These are phyloP conservation scores for Cladosporium sp. DNA, from an alignment of 2,329 filamentous ascomycete species.

Conservation along the genomic window DNA sequence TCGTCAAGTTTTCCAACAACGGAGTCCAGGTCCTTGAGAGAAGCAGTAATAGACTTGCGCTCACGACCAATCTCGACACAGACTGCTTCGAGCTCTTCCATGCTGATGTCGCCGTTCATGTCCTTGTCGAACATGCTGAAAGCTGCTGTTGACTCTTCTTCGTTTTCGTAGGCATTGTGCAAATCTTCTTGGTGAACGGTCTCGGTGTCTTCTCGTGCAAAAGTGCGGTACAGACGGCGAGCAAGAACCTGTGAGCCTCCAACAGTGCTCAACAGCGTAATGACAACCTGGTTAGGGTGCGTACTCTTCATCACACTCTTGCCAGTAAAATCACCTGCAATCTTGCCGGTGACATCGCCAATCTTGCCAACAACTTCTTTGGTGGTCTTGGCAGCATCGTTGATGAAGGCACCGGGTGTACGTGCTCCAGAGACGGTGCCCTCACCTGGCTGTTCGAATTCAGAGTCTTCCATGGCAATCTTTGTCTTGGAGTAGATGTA, in stretches of 20 bases:
- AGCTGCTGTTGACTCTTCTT: conserved; percentile 84
- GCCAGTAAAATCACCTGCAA: conserved; percentile 91
- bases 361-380: conserved; percentile 75
- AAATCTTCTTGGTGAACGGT: conserved; percentile 78
- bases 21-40: conserved; percentile 90
- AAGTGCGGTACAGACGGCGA: conserved; percentile 83
- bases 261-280: conserved; percentile 72
- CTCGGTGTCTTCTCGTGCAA: conserved; percentile 72
- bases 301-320: conserved; percentile 65
- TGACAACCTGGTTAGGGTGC: conserved; percentile 81
- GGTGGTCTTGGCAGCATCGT: conserved; percentile 70
- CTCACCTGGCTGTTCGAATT: conserved; percentile 61
- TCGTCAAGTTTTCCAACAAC: conserved; percentile 88
- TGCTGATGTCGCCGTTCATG: conserved; percentile 92
- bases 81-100: conserved; percentile 90
- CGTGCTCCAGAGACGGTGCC: conserved; percentile 59
- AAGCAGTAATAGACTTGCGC: conserved; percentile 92
- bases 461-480: conserved; percentile 71
- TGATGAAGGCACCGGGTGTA: conserved; percentile 72
- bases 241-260: conserved; percentile 79
- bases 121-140: conserved; percentile 95
- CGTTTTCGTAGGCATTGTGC: conserved; percentile 72
- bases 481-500: conserved; percentile 65
- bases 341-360: conserved; percentile 78
- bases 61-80: conserved; percentile 94